These are phyloP conservation scores for Fusarium secorum DNA, from an alignment of 2,329 filamentous ascomycete species.

Conservation along the genomic window DNA sequence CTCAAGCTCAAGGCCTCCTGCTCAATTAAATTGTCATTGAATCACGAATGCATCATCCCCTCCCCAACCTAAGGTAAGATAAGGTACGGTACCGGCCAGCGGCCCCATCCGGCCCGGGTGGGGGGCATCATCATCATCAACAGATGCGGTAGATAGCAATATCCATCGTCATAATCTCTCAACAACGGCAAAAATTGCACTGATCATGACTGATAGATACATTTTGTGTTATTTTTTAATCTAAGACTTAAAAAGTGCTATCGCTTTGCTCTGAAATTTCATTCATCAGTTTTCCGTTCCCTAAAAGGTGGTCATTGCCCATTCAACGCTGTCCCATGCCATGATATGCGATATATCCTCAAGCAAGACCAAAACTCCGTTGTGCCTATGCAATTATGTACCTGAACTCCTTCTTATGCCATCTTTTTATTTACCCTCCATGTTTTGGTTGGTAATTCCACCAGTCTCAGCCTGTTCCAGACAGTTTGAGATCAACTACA, in stretches of 20 bases:
- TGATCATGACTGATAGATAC: not conserved
- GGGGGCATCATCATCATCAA: not conserved
- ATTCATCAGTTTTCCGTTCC: not conserved
- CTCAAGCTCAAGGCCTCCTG: not conserved
- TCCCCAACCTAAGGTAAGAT: not conserved
- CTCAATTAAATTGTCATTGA: not conserved
- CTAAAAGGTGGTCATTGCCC: not conserved
- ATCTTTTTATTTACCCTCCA: not conserved
- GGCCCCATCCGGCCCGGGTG: not conserved
- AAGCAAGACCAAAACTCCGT: slow-evolving; percentile 4
- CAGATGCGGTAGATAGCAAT: not conserved
- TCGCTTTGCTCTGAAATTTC: not conserved
- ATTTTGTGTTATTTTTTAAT: not conserved
- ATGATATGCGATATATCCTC: not conserved
- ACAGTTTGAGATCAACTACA: not conserved
- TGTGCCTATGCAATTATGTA: slow-evolving; percentile 1
- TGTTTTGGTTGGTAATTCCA: not conserved
- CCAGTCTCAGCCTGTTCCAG: not conserved
- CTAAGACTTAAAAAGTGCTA: not conserved
- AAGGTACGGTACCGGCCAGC: not conserved
- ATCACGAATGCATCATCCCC: not conserved
- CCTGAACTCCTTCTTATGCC: slow-evolving; percentile 31
- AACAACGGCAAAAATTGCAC: not conserved
- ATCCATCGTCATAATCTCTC: not conserved
- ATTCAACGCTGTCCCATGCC: slow-evolving; percentile 10